phyloP scores from a whole-genome alignment of 1,139 yeast species.

The Geotrichum histeridarum region DNA sequence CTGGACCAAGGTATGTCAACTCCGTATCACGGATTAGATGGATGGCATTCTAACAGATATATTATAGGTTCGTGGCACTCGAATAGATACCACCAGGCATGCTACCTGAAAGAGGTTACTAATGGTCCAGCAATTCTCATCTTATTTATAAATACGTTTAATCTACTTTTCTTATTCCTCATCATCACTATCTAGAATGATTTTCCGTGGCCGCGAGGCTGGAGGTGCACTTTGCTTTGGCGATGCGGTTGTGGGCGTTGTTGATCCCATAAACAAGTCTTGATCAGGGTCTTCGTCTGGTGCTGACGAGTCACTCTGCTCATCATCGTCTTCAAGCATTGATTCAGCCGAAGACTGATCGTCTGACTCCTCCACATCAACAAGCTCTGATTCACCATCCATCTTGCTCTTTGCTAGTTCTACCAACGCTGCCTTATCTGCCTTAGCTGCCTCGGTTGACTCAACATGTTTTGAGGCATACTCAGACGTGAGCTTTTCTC shows the following conservation, averaged over 20 bases:
- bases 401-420: background rate
- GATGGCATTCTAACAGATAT: background rate
- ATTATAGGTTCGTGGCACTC: slow-evolving; percentile 29
- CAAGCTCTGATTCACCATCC: background rate
- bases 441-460: background rate
- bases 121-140: too few relatives aligned
- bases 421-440: background rate
- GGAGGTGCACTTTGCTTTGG: background rate
- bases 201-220: slow-evolving; percentile 19
- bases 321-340: too few relatives aligned
- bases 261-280: too few relatives aligned
- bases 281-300: too few relatives aligned
- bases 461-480: background rate
- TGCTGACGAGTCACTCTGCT: too few relatives aligned
- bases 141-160: background rate
- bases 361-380: background rate
- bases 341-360: too few relatives aligned
- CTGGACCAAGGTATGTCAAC: slow-evolving; percentile 48
- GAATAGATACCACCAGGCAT: slow-evolving; percentile 31
- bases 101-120: slow-evolving; percentile 20
- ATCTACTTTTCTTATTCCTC: slow-evolving; percentile 3
- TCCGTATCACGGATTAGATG: too few relatives aligned
- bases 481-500: slow-evolving; percentile 36
- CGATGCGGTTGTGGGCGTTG: background rate
- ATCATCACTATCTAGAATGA: slow-evolving; percentile 30